Conservation (phyloP, 2,329 filamentous ascomycete species). For the Ceratocystis ficicola region DNA sequence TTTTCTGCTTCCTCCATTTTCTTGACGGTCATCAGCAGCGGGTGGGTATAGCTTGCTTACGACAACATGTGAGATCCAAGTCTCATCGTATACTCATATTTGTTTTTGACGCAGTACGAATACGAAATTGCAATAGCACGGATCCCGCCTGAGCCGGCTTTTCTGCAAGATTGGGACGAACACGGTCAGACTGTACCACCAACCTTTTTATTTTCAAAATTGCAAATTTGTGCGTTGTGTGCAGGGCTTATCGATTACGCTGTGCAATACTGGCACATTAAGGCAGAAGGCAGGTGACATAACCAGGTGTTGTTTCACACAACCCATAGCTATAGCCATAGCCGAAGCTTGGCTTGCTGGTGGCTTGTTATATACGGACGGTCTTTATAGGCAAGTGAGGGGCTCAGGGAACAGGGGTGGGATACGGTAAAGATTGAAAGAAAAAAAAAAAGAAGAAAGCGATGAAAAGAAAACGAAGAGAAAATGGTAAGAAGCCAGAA, state of each 20-base stretch:
- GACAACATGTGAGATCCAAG: neutral
- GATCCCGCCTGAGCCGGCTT: neutral
- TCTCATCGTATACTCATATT: neutral
- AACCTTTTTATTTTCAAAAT: neutral
- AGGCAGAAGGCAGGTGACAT: neutral
- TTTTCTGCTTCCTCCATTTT: neutral
- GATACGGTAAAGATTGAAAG: neutral
- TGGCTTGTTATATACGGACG: neutral
- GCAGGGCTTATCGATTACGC: slow-evolving; percentile 10
- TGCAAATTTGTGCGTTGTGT: slow-evolving; percentile 8
- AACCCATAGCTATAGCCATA: neutral
- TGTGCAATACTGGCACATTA: neutral
- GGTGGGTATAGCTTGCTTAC: neutral
- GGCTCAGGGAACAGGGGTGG: neutral
- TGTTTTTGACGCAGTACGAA: slow-evolving; percentile 1
- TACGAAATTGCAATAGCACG: neutral
- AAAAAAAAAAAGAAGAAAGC: neutral
- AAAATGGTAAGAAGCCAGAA: neutral
- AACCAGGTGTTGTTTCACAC: neutral
- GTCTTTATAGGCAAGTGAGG: neutral
- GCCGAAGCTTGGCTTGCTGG: neutral
- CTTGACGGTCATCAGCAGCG: neutral
- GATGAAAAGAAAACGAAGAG: neutral
- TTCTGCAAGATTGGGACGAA: neutral
- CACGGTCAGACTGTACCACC: neutral